Conservation (phyloP, 139 green algal genomes). For the Edaphochlamys debaryana region DNA sequence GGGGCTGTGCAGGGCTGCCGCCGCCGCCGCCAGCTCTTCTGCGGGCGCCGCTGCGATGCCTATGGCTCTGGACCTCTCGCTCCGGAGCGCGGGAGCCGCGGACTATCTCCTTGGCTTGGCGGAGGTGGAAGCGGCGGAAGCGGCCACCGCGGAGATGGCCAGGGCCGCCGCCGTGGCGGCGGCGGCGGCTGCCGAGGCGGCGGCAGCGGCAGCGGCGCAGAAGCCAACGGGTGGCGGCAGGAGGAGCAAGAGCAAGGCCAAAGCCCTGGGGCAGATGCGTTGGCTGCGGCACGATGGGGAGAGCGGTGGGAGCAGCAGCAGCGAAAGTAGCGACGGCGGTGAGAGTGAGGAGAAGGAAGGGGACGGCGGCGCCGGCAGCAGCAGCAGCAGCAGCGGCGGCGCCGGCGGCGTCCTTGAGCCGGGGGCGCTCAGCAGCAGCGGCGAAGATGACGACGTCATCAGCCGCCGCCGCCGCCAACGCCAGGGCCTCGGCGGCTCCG, state of each 20-base stretch:
- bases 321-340: not conserved
- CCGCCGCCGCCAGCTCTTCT: not conserved
- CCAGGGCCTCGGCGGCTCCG: too few relatives aligned
- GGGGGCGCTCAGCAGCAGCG: too few relatives aligned
- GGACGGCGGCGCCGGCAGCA: too few relatives aligned
- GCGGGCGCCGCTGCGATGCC: not conserved
- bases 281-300: too few relatives aligned
- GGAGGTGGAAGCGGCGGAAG: not conserved
- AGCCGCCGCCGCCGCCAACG: too few relatives aligned
- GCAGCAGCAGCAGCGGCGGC: too few relatives aligned
- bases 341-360: not conserved
- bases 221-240: not conserved
- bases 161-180: not conserved
- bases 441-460: too few relatives aligned
- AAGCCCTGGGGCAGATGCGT: too few relatives aligned
- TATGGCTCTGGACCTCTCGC: slow-evolving; percentile 17
- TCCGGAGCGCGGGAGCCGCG: not conserved
- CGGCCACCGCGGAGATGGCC: not conserved
- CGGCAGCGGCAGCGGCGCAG: too few relatives aligned
- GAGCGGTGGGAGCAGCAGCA: not conserved
- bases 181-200: not conserved
- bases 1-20: slow-evolving; percentile 15
- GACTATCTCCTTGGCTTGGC: not conserved
- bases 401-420: too few relatives aligned
- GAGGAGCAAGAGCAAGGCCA: slow-evolving; percentile 6